phyloP scores from a whole-genome alignment of 768 basidiomycete genomes.

The Inosperma sp. region DNA sequence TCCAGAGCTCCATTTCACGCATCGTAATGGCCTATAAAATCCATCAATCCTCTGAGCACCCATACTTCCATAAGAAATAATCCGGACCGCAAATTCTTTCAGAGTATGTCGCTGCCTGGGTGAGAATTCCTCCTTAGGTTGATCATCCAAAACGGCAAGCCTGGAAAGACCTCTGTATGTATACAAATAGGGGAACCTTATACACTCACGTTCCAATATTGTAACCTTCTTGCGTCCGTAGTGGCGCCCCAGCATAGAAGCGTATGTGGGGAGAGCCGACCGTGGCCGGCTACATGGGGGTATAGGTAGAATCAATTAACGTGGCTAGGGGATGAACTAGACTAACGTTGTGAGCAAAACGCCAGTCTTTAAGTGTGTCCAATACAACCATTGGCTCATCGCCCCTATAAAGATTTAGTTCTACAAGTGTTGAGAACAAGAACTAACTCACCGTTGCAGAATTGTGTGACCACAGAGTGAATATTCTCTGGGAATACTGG shows the following conservation, averaged over 20 bases:
- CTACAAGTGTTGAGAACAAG: slow-evolving; percentile 5
- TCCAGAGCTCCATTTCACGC: slow-evolving; percentile 95
- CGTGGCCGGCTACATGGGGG: slow-evolving; percentile 58
- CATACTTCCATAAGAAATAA: background rate
- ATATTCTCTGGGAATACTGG: slow-evolving; percentile 46
- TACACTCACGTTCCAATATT: slow-evolving; percentile 75
- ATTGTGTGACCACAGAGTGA: slow-evolving; percentile 86
- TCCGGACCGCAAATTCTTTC: slow-evolving; percentile 79
- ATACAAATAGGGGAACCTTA: background rate
- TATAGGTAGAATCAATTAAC: background rate
- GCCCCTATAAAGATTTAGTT: slow-evolving; percentile 39
- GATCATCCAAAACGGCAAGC: slow-evolving; percentile 79
- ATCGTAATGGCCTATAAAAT: slow-evolving; percentile 68
- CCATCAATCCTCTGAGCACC: slow-evolving; percentile 16
- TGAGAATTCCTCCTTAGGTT: slow-evolving; percentile 77
- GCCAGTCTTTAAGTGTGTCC: slow-evolving; percentile 79
- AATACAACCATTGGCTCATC: slow-evolving; percentile 87
- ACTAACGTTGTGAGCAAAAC: slow-evolving; percentile 78
- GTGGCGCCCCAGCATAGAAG: slow-evolving; percentile 89
- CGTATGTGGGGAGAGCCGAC: slow-evolving; percentile 61
- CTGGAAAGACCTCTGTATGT: slow-evolving; percentile 31
- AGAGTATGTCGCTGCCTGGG: slow-evolving; percentile 87
- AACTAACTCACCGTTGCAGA: slow-evolving; percentile 58
- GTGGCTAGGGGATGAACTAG: background rate
- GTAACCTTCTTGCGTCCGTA: slow-evolving; percentile 84